Evolutionary conservation across 2,329 filamentous ascomycete genomes (phyloP).

Genomic region (Beauveria australis): DNA sequence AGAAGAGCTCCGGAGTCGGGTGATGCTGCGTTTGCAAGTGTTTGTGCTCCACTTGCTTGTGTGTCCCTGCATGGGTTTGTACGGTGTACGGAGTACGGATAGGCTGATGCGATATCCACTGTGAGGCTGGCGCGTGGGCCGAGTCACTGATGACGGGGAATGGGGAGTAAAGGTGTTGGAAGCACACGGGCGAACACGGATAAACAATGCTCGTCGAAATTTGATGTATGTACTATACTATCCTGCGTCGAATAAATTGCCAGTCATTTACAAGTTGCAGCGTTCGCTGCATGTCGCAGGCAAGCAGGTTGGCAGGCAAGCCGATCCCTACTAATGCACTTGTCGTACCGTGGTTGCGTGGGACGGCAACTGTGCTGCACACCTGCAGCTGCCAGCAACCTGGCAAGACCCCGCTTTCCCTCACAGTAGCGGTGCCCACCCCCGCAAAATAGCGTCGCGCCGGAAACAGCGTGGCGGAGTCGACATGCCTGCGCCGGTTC

Average conservation of each 20-base stretch:
- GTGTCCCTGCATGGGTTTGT: not conserved
- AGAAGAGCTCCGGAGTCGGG: slow-evolving; percentile 2
- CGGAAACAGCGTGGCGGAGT: slow-evolving; percentile 5
- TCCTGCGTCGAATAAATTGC: too few species aligned
- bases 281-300: too few species aligned
- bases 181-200: too few species aligned
- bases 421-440: slow-evolving; percentile 1
- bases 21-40: slow-evolving; percentile 3
- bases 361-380: too few species aligned
- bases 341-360: too few species aligned
- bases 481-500: too few species aligned
- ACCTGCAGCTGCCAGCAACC: not conserved
- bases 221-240: too few species aligned
- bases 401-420: not conserved
- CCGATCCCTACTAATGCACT: too few species aligned
- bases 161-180: too few species aligned
- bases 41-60: not conserved
- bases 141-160: not conserved
- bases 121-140: not conserved
- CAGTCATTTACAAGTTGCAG: too few species aligned
- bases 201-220: too few species aligned
- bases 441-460: slow-evolving; percentile 8
- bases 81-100: not conserved
- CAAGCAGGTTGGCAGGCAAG: too few species aligned
- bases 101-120: not conserved